Evolutionary conservation across 192 early-diverging fungal species (phyloP), one percentile per base, ranked within the genome.

Genomic region (Backusella circina): DNA sequence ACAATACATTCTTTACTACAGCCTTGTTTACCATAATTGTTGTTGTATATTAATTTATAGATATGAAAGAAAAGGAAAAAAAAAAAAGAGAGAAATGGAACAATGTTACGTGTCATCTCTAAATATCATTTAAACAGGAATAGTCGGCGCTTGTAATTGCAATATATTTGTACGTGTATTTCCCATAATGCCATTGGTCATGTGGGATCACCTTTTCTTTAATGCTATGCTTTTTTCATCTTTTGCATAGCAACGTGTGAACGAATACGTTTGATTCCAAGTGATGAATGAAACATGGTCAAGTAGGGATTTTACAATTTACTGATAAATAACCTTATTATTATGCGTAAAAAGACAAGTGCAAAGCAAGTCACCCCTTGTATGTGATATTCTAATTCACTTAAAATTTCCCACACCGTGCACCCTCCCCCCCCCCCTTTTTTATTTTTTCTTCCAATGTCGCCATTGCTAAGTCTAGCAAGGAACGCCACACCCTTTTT

Each of bases 1-100:
- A 96, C 66, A 98, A 86, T 21, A 96, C 93, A 36, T 86, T 91
- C 81, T 98, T 98, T 77, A 97, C 93, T 6, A 90, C 81, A 70
- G 93, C 96, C 80, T 85, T 88, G 41, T 85, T 70, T 30, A 70
- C 39, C 36, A 70, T n/a, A n/a, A n/a, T n/a, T n/a, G n/a, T n/a
- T n/a, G n/a, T 44, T 26, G 16, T 70, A 50, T 21, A 37, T 39
- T 15, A 23, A 9, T 57, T 9, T 54, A 23, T 23, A 0, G 23
- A 9, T 57, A 10, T 23, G 54, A 57, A 57, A 23, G 9, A 54
- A 23, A 54, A 26, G 9, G 9, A 54, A 10, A 57, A 57, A 2
- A 9, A 26, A 13, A 57, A 57, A 10, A 26, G 10, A 57, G 9
- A 57, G 13, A 6, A 23, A 57, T 7, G 10, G 21, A 54, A 57